Conservation (phyloP, 2,329 filamentous ascomycete species). For the Fusarium falciforme region DNA sequence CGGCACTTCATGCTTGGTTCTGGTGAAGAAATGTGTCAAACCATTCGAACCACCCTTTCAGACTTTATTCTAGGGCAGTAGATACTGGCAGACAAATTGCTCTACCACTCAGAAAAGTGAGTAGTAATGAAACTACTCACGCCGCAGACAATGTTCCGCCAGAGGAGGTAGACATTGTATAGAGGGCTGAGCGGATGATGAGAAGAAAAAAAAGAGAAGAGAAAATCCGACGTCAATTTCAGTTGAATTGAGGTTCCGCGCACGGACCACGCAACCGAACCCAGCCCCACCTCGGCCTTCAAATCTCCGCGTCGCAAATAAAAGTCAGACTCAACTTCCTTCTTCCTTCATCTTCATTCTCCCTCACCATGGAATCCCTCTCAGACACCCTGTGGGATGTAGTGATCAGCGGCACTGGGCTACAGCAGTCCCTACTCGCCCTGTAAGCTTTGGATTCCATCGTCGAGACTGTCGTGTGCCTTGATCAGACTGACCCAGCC, state of each 20-base stretch:
- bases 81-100: constrained; percentile 79
- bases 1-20: neutral
- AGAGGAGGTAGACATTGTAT: constrained; percentile 45
- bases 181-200: constrained; percentile 46
- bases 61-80: constrained; percentile 83
- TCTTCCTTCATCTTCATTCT: constrained; percentile 28
- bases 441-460: constrained; percentile 67
- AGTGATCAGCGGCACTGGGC: constrained; percentile 81
- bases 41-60: constrained; percentile 89
- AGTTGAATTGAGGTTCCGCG: constrained; percentile 4
- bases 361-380: constrained; percentile 75
- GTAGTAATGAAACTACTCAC: constrained; percentile 66
- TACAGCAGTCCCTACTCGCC: constrained; percentile 83
- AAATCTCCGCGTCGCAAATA: constrained; percentile 24
- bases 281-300: constrained; percentile 40
- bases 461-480: constrained; percentile 39
- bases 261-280: constrained; percentile 39
- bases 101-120: constrained; percentile 70
- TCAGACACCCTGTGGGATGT: constrained; percentile 82
- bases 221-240: constrained; percentile 39
- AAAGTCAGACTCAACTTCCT: constrained; percentile 23
- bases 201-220: constrained; percentile 41
- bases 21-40: constrained; percentile 69
- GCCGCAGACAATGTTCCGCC: constrained; percentile 42
- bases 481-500: constrained; percentile 49